Conservation (phyloP, 2,329 filamentous ascomycete species). For the Hypocrella siamensis region DNA sequence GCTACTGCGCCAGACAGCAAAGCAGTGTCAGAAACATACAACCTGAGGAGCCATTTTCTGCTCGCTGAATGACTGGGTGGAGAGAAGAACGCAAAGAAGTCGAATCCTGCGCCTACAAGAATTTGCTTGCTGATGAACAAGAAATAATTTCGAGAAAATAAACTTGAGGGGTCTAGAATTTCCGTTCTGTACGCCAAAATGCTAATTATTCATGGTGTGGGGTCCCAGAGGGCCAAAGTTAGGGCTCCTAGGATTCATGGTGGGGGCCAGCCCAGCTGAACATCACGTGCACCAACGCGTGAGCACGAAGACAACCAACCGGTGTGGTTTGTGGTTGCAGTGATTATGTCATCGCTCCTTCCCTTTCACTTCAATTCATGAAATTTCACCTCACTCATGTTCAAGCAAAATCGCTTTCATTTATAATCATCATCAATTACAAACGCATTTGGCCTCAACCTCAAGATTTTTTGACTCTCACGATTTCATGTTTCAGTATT, state of each 20-base stretch:
- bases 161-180: conserved; percentile 1
- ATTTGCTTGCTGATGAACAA: conserved; percentile 4
- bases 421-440: too few relatives aligned
- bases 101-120: conserved; percentile 60
- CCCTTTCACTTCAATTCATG: too few relatives aligned
- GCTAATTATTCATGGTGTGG: not conserved
- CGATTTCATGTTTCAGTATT: too few relatives aligned
- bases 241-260: not conserved
- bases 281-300: not conserved
- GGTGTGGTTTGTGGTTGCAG: too few relatives aligned
- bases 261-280: not conserved
- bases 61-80: conserved; percentile 11
- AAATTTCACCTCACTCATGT: too few relatives aligned
- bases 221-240: not conserved
- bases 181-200: not conserved
- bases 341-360: too few relatives aligned
- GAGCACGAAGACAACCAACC: too few relatives aligned
- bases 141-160: conserved; percentile 1
- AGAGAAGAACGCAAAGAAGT: conserved; percentile 42
- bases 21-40: conserved; percentile 84
- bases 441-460: too few relatives aligned
- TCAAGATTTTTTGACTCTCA: too few relatives aligned
- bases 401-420: too few relatives aligned
- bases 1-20: conserved; percentile 60
- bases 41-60: conserved; percentile 68